These are phyloP conservation scores for Leptosphaerulina australis DNA, from an alignment of 2,329 filamentous ascomycete genomes.

Conservation along the genomic window DNA sequence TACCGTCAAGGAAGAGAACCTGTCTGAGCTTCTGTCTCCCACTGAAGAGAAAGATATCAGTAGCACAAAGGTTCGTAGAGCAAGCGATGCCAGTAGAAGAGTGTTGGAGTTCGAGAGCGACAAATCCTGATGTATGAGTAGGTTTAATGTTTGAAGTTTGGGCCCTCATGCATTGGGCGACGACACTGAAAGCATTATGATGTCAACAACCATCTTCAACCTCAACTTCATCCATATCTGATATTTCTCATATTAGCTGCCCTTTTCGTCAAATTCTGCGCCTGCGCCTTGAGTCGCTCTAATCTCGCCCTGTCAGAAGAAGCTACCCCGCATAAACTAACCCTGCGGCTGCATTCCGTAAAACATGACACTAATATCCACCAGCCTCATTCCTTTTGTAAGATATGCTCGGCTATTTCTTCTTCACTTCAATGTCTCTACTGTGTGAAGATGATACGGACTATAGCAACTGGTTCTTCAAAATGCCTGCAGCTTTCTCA, in stretches of 20 bases:
- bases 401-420: slow-evolving; percentile 13
- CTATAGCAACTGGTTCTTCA: slow-evolving; percentile 29
- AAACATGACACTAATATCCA: background rate
- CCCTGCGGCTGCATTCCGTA: slow-evolving; percentile 20
- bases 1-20: slow-evolving; percentile 30
- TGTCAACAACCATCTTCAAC: background rate
- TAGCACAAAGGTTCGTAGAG: slow-evolving; percentile 37
- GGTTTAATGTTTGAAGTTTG: slow-evolving; percentile 14
- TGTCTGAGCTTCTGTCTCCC: slow-evolving; percentile 26
- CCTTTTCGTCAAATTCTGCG: slow-evolving; percentile 1
- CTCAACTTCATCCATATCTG: background rate
- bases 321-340: slow-evolving; percentile 25
- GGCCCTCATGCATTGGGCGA: background rate
- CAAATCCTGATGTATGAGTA: slow-evolving; percentile 25
- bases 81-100: slow-evolving; percentile 44
- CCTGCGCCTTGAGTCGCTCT: slow-evolving; percentile 1
- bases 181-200: background rate
- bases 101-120: slow-evolving; percentile 48
- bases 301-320: slow-evolving; percentile 1
- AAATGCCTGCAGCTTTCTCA: slow-evolving; percentile 4
- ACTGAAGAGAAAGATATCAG: slow-evolving; percentile 33
- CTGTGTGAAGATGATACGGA: slow-evolving; percentile 37
- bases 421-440: slow-evolving; percentile 20
- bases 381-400: slow-evolving; percentile 3
- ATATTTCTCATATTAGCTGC: background rate